A percentile compares a stretch with the other conserved stretches of the same genome.
Evolutionary conservation across 2,329 filamentous ascomycete species (phyloP).

Genomic region (Nemania abortiva): DNA sequence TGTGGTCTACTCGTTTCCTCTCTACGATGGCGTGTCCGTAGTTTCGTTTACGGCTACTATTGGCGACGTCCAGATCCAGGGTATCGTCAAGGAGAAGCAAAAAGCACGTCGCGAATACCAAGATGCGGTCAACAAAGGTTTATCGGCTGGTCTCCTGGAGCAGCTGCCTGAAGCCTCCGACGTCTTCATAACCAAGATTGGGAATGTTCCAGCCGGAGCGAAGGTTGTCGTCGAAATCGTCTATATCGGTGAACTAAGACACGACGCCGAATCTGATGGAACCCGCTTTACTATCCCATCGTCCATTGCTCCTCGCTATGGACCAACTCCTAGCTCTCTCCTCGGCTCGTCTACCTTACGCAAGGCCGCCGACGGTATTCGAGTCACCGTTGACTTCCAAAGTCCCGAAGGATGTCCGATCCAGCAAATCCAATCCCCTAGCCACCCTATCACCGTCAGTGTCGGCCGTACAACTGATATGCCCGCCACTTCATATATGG

Average conservation of each 20-base stretch:
- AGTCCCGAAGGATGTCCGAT: conserved; percentile 31
- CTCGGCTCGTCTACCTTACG: background rate
- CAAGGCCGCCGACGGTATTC: conserved; percentile 12
- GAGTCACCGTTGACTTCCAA: conserved; percentile 30
- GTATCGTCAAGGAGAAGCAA: conserved; percentile 36
- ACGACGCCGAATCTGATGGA: conserved; percentile 34
- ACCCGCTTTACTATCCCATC: conserved; percentile 38
- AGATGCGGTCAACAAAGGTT: conserved; percentile 21
- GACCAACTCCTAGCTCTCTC: background rate
- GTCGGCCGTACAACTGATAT: conserved; percentile 36
- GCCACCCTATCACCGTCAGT: conserved; percentile 31
- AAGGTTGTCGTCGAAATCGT: conserved; percentile 29
- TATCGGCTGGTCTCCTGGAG: conserved; percentile 31
- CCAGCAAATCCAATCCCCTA: conserved; percentile 34
- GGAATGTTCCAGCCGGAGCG: conserved; percentile 24
- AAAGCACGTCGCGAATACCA: conserved; percentile 33
- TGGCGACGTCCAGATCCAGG: conserved; percentile 23
- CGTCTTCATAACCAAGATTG: conserved; percentile 34
- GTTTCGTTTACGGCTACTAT: conserved; percentile 35
- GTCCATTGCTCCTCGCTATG: conserved; percentile 37
- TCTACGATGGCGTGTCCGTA: conserved; percentile 38
- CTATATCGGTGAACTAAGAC: conserved; percentile 36
- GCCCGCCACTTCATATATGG: conserved; percentile 20
- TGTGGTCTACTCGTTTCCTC: conserved; percentile 35
- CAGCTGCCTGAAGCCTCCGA: conserved; percentile 33